phyloP scores from a whole-genome alignment of 768 basidiomycete species.

The Gymnopilus junonius region DNA sequence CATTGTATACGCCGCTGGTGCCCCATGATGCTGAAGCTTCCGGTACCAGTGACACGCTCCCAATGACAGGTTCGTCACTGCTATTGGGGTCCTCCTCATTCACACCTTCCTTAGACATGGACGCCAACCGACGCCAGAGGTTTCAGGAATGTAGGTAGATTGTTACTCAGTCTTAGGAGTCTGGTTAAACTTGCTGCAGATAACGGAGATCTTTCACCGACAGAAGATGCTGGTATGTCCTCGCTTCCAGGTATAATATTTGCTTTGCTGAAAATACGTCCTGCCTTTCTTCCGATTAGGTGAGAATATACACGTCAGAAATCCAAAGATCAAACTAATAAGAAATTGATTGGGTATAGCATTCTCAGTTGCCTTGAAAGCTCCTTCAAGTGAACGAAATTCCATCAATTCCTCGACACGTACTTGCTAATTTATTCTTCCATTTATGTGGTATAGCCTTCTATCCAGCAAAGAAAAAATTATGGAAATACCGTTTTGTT shows the following conservation, averaged over 20 bases:
- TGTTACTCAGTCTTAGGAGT: background rate
- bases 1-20: conserved; percentile 12
- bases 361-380: background rate
- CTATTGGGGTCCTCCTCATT: background rate
- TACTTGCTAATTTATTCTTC: background rate
- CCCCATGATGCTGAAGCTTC: conserved; percentile 12
- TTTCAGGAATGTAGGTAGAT: background rate
- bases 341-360: background rate
- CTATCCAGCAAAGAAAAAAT: conserved; percentile 11
- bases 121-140: background rate
- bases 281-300: background rate
- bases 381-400: background rate
- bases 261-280: no score
- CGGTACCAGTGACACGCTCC: background rate
- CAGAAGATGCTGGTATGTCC: background rate
- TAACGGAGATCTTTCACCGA: background rate
- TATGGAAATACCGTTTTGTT: conserved; percentile 17
- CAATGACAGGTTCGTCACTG: background rate
- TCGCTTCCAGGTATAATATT: background rate
- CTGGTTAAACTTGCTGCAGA: background rate
- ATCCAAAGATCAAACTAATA: background rate
- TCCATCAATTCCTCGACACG: background rate
- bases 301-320: background rate
- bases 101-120: background rate
- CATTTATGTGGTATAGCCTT: background rate